Evolutionary conservation across 1,139 yeast genomes (phyloP).

Genomic region (Geotrichum fermentans): DNA sequence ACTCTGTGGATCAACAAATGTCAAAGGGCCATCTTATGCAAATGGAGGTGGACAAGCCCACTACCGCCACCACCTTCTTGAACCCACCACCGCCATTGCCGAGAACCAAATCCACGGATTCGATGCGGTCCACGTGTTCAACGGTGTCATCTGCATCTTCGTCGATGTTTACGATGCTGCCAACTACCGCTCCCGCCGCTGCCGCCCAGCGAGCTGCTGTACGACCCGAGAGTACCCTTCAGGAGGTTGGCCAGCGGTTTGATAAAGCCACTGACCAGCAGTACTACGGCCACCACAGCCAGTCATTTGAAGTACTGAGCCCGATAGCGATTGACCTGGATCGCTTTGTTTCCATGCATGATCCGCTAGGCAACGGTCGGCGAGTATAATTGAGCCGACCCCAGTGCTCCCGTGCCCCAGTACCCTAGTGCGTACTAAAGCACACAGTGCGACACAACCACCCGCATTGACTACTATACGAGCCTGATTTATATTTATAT

Average conservation of each 20-base stretch:
- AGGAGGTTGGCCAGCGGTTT: neutral
- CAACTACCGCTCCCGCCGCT: neutral
- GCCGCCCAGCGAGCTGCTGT: neutral
- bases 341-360: neutral
- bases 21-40: neutral
- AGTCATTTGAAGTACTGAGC: conserved; percentile 13
- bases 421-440: no score
- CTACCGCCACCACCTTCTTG: neutral
- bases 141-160: neutral
- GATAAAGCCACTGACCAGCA: neutral
- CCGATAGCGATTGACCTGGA: conserved; percentile 11
- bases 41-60: neutral
- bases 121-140: neutral
- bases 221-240: conserved; percentile 2
- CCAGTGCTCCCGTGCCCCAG: no score
- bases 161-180: conserved; percentile 1
- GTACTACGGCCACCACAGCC: neutral
- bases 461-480: no score
- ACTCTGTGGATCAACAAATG: neutral
- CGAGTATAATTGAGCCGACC: no score
- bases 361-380: no score
- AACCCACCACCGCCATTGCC: neutral
- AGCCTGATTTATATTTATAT: no score
- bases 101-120: neutral
- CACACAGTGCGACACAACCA: no score